A percentile compares a stretch with the other conserved stretches of the same genome.
Conservation (phyloP, 2,329 filamentous ascomycete genomes). For the Chrysosphaeria jannelii region DNA sequence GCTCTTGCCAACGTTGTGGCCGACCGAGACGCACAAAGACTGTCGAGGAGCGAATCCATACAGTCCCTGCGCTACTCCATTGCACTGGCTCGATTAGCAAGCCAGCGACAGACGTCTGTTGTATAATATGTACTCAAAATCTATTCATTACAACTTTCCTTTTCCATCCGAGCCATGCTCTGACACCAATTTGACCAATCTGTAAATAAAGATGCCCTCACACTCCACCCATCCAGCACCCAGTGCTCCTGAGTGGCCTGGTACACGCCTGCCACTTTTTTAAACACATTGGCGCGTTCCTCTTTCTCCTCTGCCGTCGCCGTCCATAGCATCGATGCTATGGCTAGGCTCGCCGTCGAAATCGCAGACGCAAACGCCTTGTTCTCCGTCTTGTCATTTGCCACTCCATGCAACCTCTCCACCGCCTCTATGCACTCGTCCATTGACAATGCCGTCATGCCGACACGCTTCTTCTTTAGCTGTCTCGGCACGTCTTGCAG, state of each 20-base stretch:
- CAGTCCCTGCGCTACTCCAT: too few species aligned
- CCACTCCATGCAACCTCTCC: conserved; percentile 37
- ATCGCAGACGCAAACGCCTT: conserved; percentile 45
- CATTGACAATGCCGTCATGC: conserved; percentile 8
- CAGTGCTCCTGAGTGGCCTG: conserved; percentile 26
- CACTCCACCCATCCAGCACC: conserved; percentile 24
- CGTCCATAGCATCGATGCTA: conserved; percentile 29
- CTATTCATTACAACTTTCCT: too few species aligned
- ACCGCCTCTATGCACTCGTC: conserved; percentile 24
- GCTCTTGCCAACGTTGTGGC: too few species aligned
- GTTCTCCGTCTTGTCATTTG: conserved; percentile 20
- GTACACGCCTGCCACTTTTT: conserved; percentile 31
- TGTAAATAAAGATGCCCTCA: conserved; percentile 34
- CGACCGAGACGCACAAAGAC: too few species aligned
- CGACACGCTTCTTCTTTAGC: conserved; percentile 21
- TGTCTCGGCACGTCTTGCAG: conserved; percentile 42
- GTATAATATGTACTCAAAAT: too few species aligned
- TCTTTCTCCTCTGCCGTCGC: conserved; percentile 6
- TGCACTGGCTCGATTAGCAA: too few species aligned
- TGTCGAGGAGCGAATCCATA: too few species aligned
- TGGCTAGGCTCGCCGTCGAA: conserved; percentile 38
- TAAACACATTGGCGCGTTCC: conserved; percentile 14
- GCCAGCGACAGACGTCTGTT: too few species aligned
- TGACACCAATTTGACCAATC: conserved; percentile 44
- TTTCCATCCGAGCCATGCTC: too few species aligned